Base-by-base conservation (phyloP, 1,284 basidiomycete species). In the Sparassis latifolia region DNA sequence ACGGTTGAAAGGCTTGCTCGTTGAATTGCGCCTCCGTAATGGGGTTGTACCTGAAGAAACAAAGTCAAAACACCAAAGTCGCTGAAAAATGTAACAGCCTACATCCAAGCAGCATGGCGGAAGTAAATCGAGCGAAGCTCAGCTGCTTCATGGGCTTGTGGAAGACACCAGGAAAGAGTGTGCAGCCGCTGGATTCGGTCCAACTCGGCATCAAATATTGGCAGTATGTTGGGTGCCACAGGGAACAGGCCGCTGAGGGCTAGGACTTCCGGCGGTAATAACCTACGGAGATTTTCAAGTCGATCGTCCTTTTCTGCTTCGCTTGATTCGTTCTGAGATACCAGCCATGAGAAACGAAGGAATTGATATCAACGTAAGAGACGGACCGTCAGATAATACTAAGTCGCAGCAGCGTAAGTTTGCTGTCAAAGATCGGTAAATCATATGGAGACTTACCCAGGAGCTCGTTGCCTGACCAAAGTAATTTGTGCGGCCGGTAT, bases 21-120 rank as follows among this genome's bases (percentile, higher is more conserved):
- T 86, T 78, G 66, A 89, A 85, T 47, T 79, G 73, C n/a, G 79
- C 75, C 46, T 76, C 66, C 30, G 75, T 78, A 45, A 89, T 76
- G 38, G 85, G 84, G 60, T 86, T 82, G 64, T 89, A 89, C 84
- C 86, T 89, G 59, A 33, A 50, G 42, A 5, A n/a, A 10, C 27
- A 47, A 44, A 44, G 49, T 44, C 29, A 47, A 28, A 31, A 35
- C 39, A 20, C 12, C 9, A 32, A 41, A 50, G 48, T 54, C 44
- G 47, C 28, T 29, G 44, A 42, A 30, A 33, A 31, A 44, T 37
- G 39, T 53, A 39, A 50, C 40, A 29, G 55, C 72, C 56, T 61
- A 87, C 86, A 89, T 87, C 86, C 86, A 89, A 42, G 84, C 82
- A 41, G 83, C 86, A 59, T 84, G 76, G 39, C 75, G 75, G 66